phyloP scores from a whole-genome alignment of 2,329 filamentous ascomycete species.

The Alternaria brassicae region DNA sequence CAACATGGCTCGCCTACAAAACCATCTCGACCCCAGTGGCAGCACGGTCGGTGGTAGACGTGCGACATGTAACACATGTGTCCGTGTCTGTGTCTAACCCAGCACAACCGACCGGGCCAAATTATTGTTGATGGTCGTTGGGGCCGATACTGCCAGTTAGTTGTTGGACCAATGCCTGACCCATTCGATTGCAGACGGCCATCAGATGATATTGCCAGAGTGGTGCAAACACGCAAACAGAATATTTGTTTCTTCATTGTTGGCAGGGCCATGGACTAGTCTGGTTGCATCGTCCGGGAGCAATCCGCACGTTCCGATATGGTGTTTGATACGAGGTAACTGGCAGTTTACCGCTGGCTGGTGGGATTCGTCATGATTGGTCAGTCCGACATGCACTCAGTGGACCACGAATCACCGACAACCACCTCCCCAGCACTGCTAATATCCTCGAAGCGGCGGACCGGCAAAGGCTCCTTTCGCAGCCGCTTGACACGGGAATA shows the following conservation, averaged over 20 bases:
- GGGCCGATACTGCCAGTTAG: neutral
- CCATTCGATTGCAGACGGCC: neutral
- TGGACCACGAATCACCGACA: neutral
- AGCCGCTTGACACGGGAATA: neutral
- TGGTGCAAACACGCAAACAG: conserved; percentile 11
- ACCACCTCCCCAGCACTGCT: neutral
- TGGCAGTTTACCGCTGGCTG: neutral
- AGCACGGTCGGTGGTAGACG: conserved; percentile 40
- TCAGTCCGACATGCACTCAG: neutral
- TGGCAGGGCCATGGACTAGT: neutral
- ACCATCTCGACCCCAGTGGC: conserved; percentile 42
- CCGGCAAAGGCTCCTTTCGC: neutral
- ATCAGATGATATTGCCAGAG: neutral
- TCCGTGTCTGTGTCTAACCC: too few species aligned
- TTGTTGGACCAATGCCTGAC: conserved; percentile 1
- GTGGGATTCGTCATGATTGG: neutral
- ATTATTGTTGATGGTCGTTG: neutral
- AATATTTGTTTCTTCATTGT: neutral
- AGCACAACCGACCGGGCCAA: neutral
- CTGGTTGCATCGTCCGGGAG: neutral
- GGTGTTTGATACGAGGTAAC: neutral
- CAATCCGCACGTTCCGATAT: neutral
- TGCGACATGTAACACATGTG: conserved; percentile 45
- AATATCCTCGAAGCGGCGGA: neutral
- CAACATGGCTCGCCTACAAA: conserved; percentile 40